phyloP scores from a whole-genome alignment of 371 early-diverging fungal genomes.

The Nosema muscidifuracis region DNA sequence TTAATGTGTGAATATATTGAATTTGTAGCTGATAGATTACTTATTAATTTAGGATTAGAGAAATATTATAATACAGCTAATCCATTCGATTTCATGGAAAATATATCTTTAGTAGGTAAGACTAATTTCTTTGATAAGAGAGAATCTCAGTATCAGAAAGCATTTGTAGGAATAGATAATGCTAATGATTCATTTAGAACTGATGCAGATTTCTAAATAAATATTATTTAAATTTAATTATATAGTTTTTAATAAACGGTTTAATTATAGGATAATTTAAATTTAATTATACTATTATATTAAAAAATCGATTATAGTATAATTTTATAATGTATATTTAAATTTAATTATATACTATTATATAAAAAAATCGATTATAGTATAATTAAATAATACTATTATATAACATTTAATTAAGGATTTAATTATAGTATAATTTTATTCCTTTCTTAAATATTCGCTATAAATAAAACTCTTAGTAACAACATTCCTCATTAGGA shows the following conservation, averaged over 20 bases:
- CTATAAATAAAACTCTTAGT: conserved; percentile 97
- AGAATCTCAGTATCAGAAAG: conserved; percentile 94
- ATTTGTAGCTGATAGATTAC: conserved; percentile 91
- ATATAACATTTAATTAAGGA: too few species aligned
- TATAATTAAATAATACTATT: too few species aligned
- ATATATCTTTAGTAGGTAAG: conserved; percentile 89
- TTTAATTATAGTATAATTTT: too few species aligned
- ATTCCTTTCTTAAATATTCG: conserved; percentile 56
- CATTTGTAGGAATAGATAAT: conserved; percentile 63
- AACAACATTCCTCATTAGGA: conserved; percentile 83
- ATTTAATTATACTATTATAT: too few species aligned
- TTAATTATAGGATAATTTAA: too few species aligned
- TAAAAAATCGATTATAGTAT: too few species aligned
- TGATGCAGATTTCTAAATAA: conserved; percentile 59
- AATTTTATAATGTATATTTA: too few species aligned
- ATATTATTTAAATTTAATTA: too few species aligned
- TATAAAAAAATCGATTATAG: too few species aligned
- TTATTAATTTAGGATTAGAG: conserved; percentile 77
- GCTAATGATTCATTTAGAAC: conserved; percentile 40
- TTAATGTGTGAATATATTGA: conserved; percentile 97
- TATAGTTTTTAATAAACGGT: too few species aligned
- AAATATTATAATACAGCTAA: conserved; percentile 82
- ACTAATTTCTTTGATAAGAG: conserved; percentile 99
- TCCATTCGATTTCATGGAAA: conserved; percentile 99
- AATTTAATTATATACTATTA: too few species aligned